Conservation (phyloP, 2,329 filamentous ascomycete genomes). For the Pseudogymnoascus verrucosus region DNA sequence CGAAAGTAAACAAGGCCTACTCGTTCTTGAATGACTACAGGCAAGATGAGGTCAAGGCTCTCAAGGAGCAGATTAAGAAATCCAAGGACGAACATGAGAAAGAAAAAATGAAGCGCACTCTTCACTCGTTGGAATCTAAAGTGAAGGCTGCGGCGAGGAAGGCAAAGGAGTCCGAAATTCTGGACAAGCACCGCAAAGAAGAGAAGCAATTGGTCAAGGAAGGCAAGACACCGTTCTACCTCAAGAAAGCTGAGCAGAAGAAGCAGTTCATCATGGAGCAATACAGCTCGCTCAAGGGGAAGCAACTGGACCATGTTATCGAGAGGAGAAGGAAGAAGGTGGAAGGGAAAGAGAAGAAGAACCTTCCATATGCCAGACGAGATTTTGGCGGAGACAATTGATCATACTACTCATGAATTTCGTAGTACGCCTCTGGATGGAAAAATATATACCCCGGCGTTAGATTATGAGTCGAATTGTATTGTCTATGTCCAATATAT, state of each 20-base stretch:
- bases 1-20: slow-evolving; percentile 64
- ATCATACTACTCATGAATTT: not conserved
- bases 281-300: slow-evolving; percentile 76
- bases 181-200: slow-evolving; percentile 67
- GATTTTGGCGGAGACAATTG: slow-evolving; percentile 10
- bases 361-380: slow-evolving; percentile 47
- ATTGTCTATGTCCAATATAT: slow-evolving; percentile 6
- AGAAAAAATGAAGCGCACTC: slow-evolving; percentile 61
- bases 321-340: slow-evolving; percentile 87
- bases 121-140: slow-evolving; percentile 72
- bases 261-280: slow-evolving; percentile 71
- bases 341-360: slow-evolving; percentile 74
- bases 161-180: slow-evolving; percentile 60
- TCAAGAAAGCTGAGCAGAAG: slow-evolving; percentile 91
- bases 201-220: slow-evolving; percentile 80
- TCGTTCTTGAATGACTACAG: slow-evolving; percentile 83
- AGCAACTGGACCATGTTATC: slow-evolving; percentile 75
- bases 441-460: not conserved
- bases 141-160: slow-evolving; percentile 63
- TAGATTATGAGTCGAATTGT: slow-evolving; percentile 10
- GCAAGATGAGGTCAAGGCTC: slow-evolving; percentile 68
- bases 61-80: slow-evolving; percentile 60
- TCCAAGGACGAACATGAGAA: slow-evolving; percentile 59
- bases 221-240: slow-evolving; percentile 87
- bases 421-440: not conserved